These are phyloP conservation scores for Plasmodium relictum DNA, from an alignment of 169 alveolate species.

Conservation along the genomic window DNA sequence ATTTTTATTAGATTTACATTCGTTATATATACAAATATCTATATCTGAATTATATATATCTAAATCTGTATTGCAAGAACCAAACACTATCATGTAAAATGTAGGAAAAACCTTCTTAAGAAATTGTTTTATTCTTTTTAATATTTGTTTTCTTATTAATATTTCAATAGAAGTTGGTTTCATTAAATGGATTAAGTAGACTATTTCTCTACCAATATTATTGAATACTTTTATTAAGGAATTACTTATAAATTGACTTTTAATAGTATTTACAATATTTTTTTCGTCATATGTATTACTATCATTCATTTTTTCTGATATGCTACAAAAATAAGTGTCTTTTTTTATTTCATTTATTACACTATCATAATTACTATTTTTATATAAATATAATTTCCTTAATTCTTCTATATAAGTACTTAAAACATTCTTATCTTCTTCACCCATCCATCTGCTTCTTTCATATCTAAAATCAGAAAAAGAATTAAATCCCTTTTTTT, in stretches of 20 bases:
- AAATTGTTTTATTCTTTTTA: conserved; percentile 5
- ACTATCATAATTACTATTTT: background rate
- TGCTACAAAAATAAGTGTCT: background rate
- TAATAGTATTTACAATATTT: background rate
- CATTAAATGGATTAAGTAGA: conserved; percentile 19
- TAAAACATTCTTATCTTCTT: background rate
- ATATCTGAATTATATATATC: conserved; percentile 56
- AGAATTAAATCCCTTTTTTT: background rate
- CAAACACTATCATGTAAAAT: conserved; percentile 13
- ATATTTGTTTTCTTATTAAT: conserved; percentile 25
- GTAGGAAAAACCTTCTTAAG: background rate
- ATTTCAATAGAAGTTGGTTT: conserved; percentile 43
- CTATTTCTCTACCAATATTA: conserved; percentile 39
- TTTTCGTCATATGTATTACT: background rate
- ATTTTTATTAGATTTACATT: background rate
- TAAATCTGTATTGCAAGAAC: conserved; percentile 52
- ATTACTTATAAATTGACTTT: conserved; percentile 22
- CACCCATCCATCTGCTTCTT: background rate
- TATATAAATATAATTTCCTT: conserved; percentile 1
- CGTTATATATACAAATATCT: conserved; percentile 52
- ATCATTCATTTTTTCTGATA: background rate
- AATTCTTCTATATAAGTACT: conserved; percentile 9
- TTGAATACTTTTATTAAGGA: conserved; percentile 28
- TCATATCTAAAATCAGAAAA: background rate
- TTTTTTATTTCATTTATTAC: background rate